These are phyloP conservation scores for Corchorus capsularis DNA, from an alignment of 345 rosid species.

Conservation along the genomic window DNA sequence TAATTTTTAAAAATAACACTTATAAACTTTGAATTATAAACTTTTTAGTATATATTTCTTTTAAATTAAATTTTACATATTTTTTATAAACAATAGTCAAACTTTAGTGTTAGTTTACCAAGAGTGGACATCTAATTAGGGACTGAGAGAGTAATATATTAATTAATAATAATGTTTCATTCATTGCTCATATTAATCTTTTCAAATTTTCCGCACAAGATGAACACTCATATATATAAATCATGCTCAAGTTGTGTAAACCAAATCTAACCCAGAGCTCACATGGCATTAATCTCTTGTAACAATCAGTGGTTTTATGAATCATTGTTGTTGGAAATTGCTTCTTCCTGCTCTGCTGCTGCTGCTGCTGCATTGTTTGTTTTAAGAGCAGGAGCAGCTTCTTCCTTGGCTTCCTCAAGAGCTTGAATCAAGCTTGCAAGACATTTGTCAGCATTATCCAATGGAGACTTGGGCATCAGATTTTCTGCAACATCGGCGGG, in stretches of 20 bases:
- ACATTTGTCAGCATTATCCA: slow-evolving; percentile 26
- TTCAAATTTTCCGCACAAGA: background rate
- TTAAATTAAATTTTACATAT: too few relatives aligned
- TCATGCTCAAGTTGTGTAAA: too few relatives aligned
- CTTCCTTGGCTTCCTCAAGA: slow-evolving; percentile 32
- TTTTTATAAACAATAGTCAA: too few relatives aligned
- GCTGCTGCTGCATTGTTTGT: background rate
- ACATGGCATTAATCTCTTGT: background rate
- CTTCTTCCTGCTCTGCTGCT: slow-evolving; percentile 27
- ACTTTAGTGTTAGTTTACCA: too few relatives aligned
- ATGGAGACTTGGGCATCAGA: slow-evolving; percentile 38
- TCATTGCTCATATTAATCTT: background rate
- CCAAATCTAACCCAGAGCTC: background rate
- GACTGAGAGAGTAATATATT: too few relatives aligned
- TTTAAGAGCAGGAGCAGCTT: slow-evolving; percentile 12
- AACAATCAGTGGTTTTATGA: background rate
- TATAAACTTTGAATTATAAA: too few relatives aligned
- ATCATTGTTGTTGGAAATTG: background rate
- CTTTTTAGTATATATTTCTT: too few relatives aligned
- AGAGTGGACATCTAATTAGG: too few relatives aligned
- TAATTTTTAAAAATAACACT: too few relatives aligned
- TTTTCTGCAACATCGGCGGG: slow-evolving; percentile 50
- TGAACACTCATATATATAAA: too few relatives aligned
- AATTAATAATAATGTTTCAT: too few relatives aligned
- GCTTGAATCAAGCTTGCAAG: slow-evolving; percentile 35